Conservation (phyloP, 306 rosid species). For the Rosa multiflora region DNA sequence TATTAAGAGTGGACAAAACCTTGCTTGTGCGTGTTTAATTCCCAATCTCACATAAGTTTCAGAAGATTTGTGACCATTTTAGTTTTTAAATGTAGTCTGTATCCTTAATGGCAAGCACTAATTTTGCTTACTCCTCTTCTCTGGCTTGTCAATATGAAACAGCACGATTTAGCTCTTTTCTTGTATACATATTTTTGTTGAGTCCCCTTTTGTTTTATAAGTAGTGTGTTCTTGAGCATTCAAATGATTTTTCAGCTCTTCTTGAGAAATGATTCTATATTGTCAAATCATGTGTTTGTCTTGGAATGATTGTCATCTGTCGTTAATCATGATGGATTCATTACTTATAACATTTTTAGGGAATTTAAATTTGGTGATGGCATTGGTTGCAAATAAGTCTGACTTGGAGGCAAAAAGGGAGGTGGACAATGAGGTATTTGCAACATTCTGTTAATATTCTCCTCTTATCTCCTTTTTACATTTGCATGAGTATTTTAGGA, state of each 20-base stretch:
- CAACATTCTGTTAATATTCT: conserved; percentile 1
- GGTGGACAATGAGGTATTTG: conserved; percentile 60
- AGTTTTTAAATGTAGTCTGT: background rate
- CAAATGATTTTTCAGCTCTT: background rate
- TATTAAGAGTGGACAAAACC: background rate
- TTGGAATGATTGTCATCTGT: background rate
- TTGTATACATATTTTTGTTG: background rate
- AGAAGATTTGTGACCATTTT: background rate
- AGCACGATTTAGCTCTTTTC: background rate
- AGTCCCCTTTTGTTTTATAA: background rate
- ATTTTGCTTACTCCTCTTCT: background rate
- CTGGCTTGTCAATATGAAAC: conserved; percentile 3
- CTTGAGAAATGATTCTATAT: background rate
- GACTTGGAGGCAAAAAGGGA: conserved; percentile 74
- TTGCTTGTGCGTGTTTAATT: background rate
- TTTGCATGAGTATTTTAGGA: background rate
- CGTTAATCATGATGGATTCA: background rate
- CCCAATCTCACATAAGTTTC: background rate
- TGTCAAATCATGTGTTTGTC: background rate
- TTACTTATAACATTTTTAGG: conserved; percentile 33
- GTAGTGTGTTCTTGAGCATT: background rate
- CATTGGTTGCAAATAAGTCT: conserved; percentile 71
- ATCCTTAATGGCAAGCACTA: background rate
- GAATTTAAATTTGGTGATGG: conserved; percentile 68
- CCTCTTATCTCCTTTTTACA: background rate